phyloP scores from a whole-genome alignment of 805 yeast species.

The Suhomyces vadensis region DNA sequence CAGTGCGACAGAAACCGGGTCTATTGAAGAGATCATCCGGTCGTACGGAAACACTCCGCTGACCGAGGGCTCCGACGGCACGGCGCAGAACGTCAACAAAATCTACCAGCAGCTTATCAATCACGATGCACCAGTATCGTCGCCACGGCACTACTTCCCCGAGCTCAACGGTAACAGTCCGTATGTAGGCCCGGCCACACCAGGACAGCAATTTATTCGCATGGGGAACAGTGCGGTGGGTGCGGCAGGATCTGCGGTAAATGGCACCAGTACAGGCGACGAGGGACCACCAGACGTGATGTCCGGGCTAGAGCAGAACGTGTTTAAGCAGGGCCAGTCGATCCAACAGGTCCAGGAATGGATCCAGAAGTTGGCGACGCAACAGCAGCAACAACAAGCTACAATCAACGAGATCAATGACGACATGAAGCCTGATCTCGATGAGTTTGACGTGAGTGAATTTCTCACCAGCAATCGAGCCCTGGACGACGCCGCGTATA shows the following conservation, averaged over 20 bases:
- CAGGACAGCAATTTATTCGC: constrained; percentile 9
- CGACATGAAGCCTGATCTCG: constrained; percentile 13
- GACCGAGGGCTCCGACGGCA: constrained; percentile 3
- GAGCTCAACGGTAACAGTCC: constrained; percentile 24
- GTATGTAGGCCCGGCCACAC: constrained; percentile 8
- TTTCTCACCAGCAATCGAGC: constrained; percentile 47
- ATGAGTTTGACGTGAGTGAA: constrained; percentile 46
- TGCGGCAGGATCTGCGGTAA: not conserved
- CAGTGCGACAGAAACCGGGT: constrained; percentile 6
- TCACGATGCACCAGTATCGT: constrained; percentile 22
- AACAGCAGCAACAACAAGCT: constrained; percentile 16
- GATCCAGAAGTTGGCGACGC: constrained; percentile 40
- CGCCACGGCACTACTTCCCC: constrained; percentile 37
- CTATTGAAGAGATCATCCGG: constrained; percentile 31
- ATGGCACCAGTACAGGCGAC: constrained; percentile 1
- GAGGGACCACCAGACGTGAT: constrained; percentile 17
- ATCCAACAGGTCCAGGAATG: constrained; percentile 59
- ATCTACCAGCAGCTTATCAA: constrained; percentile 35
- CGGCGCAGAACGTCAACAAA: constrained; percentile 22
- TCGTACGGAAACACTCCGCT: constrained; percentile 24
- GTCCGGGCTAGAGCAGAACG: constrained; percentile 47
- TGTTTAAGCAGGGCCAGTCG: constrained; percentile 51
- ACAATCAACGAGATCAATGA: constrained; percentile 14
- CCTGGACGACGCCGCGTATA: not conserved
- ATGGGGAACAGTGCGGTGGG: constrained; percentile 9